Evolutionary conservation across 2,329 filamentous ascomycete species (phyloP), one percentile per base, ranked within the genome.

Genomic region (Hypomyces rosellus): DNA sequence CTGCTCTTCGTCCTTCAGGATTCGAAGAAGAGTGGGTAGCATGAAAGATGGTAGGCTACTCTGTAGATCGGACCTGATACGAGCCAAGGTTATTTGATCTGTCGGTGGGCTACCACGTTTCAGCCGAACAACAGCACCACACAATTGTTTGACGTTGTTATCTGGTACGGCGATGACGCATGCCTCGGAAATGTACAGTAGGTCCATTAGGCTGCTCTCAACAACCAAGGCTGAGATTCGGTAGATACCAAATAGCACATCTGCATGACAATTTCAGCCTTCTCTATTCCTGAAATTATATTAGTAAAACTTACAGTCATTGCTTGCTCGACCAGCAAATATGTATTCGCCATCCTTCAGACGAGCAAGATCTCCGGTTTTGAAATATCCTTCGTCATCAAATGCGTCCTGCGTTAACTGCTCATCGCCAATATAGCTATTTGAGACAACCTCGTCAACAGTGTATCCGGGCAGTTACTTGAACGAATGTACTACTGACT

Each of bases 311-410:
- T 46, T 41, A 53, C 55, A 50, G 30, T 55, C 55, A 25, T 48
- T 40, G 18, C 18, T 46, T 42, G 46, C 45, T 34, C 55, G 49
- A 7, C 55, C 54, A 11, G 37, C 34, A n/a, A 52, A 57, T 5
- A 50, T 38, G 40, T 52, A 54, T 30, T 54, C 51, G 34, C 51
- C 54, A 11, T 54, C 48, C 14, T 33, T 89, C 16, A 96, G 75
- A 51, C 81, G 78, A 64, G 82, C 87, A 56, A 95, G 88, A 63
- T 96, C 90, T 46, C 90, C 90, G 0, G 89, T 95, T 63, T 85
- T 84, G 77, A 96, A 95, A 89, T 89, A 96, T 54, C 90, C 90
- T 56, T 95, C 88, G 25, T 82, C 75, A 6, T 89, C 87, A 47
- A 95, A 76, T 0, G 84, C 77, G 67, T 89, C 89, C 49, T 74